A percentile compares a stretch with the other conserved stretches of the same genome.
Evolutionary conservation across 371 early-diverging fungal species (phyloP).

Genomic region (Rhizomucor pusillus): DNA sequence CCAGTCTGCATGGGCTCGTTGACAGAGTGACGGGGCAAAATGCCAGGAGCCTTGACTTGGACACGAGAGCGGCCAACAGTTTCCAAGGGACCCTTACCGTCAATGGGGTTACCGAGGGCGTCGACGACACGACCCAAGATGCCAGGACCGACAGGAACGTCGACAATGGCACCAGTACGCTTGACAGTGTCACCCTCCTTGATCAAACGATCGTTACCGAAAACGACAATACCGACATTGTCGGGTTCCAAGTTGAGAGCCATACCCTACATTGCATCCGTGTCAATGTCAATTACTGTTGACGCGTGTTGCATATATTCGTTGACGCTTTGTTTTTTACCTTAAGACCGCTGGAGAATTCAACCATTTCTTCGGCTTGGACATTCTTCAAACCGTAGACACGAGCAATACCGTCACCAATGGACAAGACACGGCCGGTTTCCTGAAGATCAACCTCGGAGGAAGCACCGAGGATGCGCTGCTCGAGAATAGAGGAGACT

Average conservation of each 20-base stretch:
- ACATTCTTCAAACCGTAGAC: constrained; percentile 93
- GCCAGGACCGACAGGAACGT: constrained; percentile 90
- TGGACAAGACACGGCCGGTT: constrained; percentile 95
- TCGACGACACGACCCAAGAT: constrained; percentile 96
- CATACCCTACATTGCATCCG: constrained; percentile 74
- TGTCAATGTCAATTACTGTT: background rate
- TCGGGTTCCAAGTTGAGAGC: constrained; percentile 97
- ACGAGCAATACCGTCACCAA: constrained; percentile 98
- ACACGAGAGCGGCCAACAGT: constrained; percentile 81
- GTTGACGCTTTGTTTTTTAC: constrained; percentile 29
- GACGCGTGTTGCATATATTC: background rate
- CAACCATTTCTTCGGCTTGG: constrained; percentile 98
- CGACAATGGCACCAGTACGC: constrained; percentile 96
- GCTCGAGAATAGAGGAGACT: constrained; percentile 87
- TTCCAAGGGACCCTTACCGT: constrained; percentile 92
- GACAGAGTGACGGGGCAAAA: constrained; percentile 95
- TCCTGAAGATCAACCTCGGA: constrained; percentile 85
- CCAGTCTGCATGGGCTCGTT: constrained; percentile 98
- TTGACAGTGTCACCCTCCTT: constrained; percentile 94
- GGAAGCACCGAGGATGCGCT: constrained; percentile 84
- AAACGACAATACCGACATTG: constrained; percentile 98
- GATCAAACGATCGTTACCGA: constrained; percentile 94
- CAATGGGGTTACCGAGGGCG: constrained; percentile 96
- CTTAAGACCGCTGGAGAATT: constrained; percentile 95
- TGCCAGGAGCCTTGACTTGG: constrained; percentile 96